phyloP scores from a whole-genome alignment of 306 rosid species.

The Geum urbanum region DNA sequence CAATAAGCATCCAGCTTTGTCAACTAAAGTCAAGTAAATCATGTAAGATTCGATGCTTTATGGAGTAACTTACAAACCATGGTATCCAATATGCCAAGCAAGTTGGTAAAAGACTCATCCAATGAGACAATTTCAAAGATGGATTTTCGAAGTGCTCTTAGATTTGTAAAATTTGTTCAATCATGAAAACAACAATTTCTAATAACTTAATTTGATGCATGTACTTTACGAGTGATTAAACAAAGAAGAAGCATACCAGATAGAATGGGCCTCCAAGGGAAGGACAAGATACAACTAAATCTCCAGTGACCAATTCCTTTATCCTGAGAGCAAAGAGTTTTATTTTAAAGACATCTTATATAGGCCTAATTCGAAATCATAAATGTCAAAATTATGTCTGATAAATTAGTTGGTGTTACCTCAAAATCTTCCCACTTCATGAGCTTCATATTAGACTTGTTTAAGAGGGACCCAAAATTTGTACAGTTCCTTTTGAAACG shows the following conservation, averaged over 20 bases:
- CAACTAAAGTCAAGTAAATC: not conserved
- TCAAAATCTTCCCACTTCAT: slow-evolving; percentile 89
- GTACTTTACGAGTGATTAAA: not conserved
- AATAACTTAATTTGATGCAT: not conserved
- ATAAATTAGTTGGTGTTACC: slow-evolving; percentile 28
- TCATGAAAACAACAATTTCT: too few relatives aligned
- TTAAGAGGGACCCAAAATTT: slow-evolving; percentile 81
- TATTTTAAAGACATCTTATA: too few relatives aligned
- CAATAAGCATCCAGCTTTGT: not conserved
- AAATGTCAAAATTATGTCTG: too few relatives aligned
- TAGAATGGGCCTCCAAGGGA: slow-evolving; percentile 97
- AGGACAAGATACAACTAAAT: slow-evolving; percentile 69
- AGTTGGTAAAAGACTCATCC: too few relatives aligned
- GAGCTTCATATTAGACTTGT: slow-evolving; percentile 79
- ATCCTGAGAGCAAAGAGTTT: slow-evolving; percentile 44
- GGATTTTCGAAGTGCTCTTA: too few relatives aligned
- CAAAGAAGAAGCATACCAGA: slow-evolving; percentile 51
- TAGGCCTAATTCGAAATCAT: too few relatives aligned
- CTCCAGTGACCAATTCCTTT: slow-evolving; percentile 86
- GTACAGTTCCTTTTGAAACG: slow-evolving; percentile 95
- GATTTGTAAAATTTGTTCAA: too few relatives aligned
- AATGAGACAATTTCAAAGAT: too few relatives aligned
- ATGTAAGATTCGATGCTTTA: too few relatives aligned
- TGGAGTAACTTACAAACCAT: too few relatives aligned
- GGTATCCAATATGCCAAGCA: too few relatives aligned